Evolutionary conservation across 441 rosid species (phyloP), one percentile per base, ranked within the genome.

Genomic region (Hura crepitans): DNA sequence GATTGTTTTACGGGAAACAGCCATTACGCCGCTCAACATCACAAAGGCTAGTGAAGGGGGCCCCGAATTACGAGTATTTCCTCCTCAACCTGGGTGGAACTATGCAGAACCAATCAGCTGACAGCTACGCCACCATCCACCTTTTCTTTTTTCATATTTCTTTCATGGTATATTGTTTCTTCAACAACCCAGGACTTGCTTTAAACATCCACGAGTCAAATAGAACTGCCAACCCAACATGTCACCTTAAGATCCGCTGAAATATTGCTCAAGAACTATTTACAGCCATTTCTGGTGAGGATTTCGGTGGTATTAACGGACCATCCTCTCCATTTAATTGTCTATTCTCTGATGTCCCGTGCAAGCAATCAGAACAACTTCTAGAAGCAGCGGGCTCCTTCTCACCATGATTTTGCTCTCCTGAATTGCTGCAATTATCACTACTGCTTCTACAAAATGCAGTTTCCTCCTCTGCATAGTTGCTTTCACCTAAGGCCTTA

Each of bases 281-380:
- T 78, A 91, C 96, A 58, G 92, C 84, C 99, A 92, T 92, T 80
- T 92, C 97, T 3, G 98, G 85, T 23, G 99, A 88, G 46, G 97
- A 87, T 56, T 85, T 87, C 27, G 89, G 87, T 8, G 92, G 83
- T 72, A 88, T 78, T 80, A 88, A 79, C 2, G 84, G 78, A 28
- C 82, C 76, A 66, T 90, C 95, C 66, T 95, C 97, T 39, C 86
- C 89, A 25, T 81, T 83, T 75, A 92, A 78, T 73, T 85, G 93
- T 70, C 93, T 81, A 43, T 81, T 88, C 61, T 86, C 96, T 71
- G 90, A 72, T 61, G 86, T 37, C 74, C 67, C 81, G 0, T 78
- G 90, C 74, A 78, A 62, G 74, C 80, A 71, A 73, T 89, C 93
- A 53, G 86, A 83, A 75, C 86, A 83, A 75, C 79, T 82, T 74